Conservation (phyloP, 2,329 filamentous ascomycete genomes). For the Botryotinia convoluta region DNA sequence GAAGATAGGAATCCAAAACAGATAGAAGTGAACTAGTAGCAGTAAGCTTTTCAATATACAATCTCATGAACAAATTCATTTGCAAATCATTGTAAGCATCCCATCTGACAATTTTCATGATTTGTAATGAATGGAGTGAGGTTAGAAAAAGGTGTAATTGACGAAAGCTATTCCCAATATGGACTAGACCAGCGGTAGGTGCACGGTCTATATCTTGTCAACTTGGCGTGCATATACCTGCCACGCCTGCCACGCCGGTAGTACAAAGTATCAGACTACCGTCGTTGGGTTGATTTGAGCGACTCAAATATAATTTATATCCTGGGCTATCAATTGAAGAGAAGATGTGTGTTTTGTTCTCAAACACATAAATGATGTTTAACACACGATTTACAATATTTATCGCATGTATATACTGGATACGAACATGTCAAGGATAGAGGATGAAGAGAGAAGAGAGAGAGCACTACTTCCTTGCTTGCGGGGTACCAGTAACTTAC, state of each 20-base stretch:
- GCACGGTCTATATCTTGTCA: background rate
- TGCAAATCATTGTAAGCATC: background rate
- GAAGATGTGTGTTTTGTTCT: too few species aligned
- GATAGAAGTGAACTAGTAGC: background rate
- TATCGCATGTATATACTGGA: too few species aligned
- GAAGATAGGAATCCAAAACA: background rate
- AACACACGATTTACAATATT: too few species aligned
- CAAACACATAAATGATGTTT: too few species aligned
- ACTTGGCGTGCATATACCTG: background rate
- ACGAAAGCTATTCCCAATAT: background rate
- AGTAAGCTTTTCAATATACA: background rate
- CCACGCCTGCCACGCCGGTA: background rate
- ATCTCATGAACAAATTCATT: background rate
- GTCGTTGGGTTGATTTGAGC: fast-evolving
- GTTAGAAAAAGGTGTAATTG: background rate
- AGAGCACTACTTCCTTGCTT: too few species aligned
- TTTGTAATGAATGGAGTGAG: background rate
- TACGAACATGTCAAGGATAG: too few species aligned
- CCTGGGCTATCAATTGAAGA: too few species aligned
- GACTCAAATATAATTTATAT: too few species aligned
- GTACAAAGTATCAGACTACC: background rate
- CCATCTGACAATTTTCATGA: background rate
- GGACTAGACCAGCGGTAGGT: background rate
- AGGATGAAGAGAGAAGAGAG: too few species aligned
- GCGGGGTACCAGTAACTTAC: too few species aligned